Conservation (phyloP, 1,139 yeast species). For the Pichia sp. region DNA sequence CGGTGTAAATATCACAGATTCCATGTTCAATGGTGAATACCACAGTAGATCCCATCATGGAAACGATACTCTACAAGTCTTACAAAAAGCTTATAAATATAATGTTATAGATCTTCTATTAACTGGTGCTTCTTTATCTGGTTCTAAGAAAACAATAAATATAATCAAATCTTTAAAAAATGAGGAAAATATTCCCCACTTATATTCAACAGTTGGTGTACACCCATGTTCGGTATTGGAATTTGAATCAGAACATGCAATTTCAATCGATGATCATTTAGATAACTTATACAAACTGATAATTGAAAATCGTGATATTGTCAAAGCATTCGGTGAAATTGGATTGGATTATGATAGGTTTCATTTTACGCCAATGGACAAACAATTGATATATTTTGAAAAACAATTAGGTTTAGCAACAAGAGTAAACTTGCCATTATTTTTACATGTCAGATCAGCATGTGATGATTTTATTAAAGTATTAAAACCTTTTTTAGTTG, state of each 20-base stretch:
- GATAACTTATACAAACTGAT: slow-evolving; percentile 44
- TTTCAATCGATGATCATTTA: slow-evolving; percentile 33
- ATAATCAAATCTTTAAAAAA: slow-evolving; percentile 37
- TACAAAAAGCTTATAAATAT: slow-evolving; percentile 57
- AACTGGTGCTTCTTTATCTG: slow-evolving; percentile 74
- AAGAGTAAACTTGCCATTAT: slow-evolving; percentile 61
- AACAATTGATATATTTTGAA: slow-evolving; percentile 62
- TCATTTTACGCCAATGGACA: slow-evolving; percentile 60
- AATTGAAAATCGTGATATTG: slow-evolving; percentile 45
- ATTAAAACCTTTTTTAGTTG: slow-evolving; percentile 49
- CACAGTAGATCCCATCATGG: slow-evolving; percentile 60
- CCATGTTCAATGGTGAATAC: slow-evolving; percentile 79
- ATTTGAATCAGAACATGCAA: slow-evolving; percentile 36
- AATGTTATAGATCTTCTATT: slow-evolving; percentile 67
- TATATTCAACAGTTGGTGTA: slow-evolving; percentile 79
- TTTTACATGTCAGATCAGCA: slow-evolving; percentile 86
- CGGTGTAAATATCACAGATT: slow-evolving; percentile 74
- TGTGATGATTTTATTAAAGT: slow-evolving; percentile 69
- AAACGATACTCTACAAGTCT: slow-evolving; percentile 56
- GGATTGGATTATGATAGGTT: slow-evolving; percentile 92
- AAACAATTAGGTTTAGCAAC: slow-evolving; percentile 62
- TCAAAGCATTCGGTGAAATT: slow-evolving; percentile 84
- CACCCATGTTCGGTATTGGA: slow-evolving; percentile 86
- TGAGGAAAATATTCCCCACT: slow-evolving; percentile 22
- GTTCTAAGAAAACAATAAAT: slow-evolving; percentile 45